Evolutionary conservation across 2,329 filamentous ascomycete species (phyloP), one percentile per base, ranked within the genome.

Genomic region (Myriangium duriaei): DNA sequence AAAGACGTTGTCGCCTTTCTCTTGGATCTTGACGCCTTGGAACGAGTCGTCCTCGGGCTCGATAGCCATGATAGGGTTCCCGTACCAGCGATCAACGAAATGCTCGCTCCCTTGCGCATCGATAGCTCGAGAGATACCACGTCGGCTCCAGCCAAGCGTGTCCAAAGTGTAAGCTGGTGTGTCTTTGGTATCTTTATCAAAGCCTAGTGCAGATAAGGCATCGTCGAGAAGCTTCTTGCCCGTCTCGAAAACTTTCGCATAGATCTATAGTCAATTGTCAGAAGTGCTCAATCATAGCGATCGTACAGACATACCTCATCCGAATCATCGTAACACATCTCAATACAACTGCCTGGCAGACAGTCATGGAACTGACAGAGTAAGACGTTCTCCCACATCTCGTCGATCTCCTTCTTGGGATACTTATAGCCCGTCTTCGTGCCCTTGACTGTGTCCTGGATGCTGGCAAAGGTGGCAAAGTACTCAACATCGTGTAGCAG

Each of bases 341-440:
- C 87, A 50, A 98, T 96, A 21, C 77, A 83, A 55, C 85, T 95
- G 40, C 91, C 91, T 1, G 91, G 91, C 36, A 98, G 69, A 56
- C 91, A 96, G 56, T 98, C 91, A 48, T 98, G 91, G 68, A 98
- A 98, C 53, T 98, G 91, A 48, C 88, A 96, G 16, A 96, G 73
- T 15, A 96, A 69, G 3, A 88, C 80, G 39, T 73, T 71, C 64
- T 96, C 88, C 91, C 91, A 98, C 77, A 98, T 92, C 41, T 80
- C 72, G 54, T 98, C 91, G 39, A 98, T 79, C n/a, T 91, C 76
- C 54, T 81, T 75, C 61, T 93, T 95, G 7, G 91, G 91, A 55
- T 96, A 98, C 52, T 80, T 81, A 65, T 94, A 96, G 11, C 49
- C 53, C 32, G 51, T 56, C 40, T 51, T 42, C 40, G 51, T 54